Percentiles rank a stretch among this genome's conserved stretches.
Evolutionary conservation across 1,284 basidiomycete genomes (phyloP).

Genomic region (Fomitopsis palustris): DNA sequence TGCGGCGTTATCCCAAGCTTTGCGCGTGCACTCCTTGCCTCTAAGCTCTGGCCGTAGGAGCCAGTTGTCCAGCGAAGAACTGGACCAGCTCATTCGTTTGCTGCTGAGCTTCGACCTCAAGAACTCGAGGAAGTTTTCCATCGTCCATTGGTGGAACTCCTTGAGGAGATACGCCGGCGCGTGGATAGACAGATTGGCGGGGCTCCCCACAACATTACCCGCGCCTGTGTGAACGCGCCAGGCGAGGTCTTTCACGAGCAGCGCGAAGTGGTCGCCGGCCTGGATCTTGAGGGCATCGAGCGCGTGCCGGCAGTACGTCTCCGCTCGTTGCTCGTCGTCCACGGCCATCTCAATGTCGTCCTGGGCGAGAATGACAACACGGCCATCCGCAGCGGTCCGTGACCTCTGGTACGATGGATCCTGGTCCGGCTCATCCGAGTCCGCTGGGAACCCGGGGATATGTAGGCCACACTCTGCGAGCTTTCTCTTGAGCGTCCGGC

Average conservation of each 20-base stretch:
- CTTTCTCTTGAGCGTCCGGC: slow-evolving; percentile 25
- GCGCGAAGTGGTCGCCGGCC: slow-evolving; percentile 64
- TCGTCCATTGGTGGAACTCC: slow-evolving; percentile 47
- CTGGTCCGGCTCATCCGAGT: slow-evolving; percentile 6
- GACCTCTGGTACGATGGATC: slow-evolving; percentile 21
- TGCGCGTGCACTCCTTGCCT: slow-evolving; percentile 64
- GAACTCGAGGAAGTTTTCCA: slow-evolving; percentile 53
- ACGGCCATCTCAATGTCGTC: slow-evolving; percentile 53
- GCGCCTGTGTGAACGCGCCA: slow-evolving; percentile 46
- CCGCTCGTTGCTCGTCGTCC: slow-evolving; percentile 42
- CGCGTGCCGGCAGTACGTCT: slow-evolving; percentile 41
- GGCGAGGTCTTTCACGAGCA: slow-evolving; percentile 55
- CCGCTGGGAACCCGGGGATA: slow-evolving; percentile 20
- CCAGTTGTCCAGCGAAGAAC: slow-evolving; percentile 38
- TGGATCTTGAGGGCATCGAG: slow-evolving; percentile 65
- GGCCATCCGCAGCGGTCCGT: slow-evolving; percentile 9
- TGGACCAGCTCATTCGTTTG: slow-evolving; percentile 21
- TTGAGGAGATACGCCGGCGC: slow-evolving; percentile 48
- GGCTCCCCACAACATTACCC: slow-evolving; percentile 16
- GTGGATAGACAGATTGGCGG: slow-evolving; percentile 40
- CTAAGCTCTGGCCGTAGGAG: slow-evolving; percentile 50
- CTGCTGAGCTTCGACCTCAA: slow-evolving; percentile 33
- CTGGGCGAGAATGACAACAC: slow-evolving; percentile 20
- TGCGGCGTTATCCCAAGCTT: slow-evolving; percentile 58
- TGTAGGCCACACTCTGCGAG: slow-evolving; percentile 10